These are phyloP conservation scores for Odontarrhena argentea DNA, from an alignment of 345 rosid genomes.

Conservation along the genomic window DNA sequence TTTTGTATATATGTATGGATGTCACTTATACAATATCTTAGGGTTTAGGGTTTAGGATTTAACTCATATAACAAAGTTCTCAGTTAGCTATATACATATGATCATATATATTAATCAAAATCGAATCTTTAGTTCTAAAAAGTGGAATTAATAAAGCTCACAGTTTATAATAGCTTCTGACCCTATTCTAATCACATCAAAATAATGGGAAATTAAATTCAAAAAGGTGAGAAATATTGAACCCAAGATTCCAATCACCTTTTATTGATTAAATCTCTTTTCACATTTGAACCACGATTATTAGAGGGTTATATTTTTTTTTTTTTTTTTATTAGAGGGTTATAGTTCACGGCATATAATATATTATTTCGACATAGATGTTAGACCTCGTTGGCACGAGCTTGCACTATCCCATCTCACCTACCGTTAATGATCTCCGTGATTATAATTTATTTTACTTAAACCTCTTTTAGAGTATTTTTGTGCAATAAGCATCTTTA, in stretches of 20 bases:
- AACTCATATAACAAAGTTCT: no score
- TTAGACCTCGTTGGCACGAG: slow-evolving; percentile 36
- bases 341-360: slow-evolving; percentile 14
- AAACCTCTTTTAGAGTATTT: no score
- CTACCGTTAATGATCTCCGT: slow-evolving; percentile 30
- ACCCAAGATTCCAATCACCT: slow-evolving; percentile 26
- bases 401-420: slow-evolving; percentile 36
- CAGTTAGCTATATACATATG: slow-evolving; percentile 1
- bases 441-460: neutral
- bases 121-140: neutral
- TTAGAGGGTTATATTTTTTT: neutral
- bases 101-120: neutral
- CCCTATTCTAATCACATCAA: slow-evolving; percentile 30
- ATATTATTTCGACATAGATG: slow-evolving; percentile 28
- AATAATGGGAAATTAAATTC: slow-evolving; percentile 15
- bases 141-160: slow-evolving; percentile 25
- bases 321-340: no score
- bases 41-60: no score
- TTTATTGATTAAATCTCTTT: slow-evolving; percentile 30
- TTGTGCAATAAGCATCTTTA: neutral
- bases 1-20: no score
- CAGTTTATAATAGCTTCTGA: slow-evolving; percentile 9
- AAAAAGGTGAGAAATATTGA: slow-evolving; percentile 7
- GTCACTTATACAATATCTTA: no score
- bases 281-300: slow-evolving; percentile 25